These are phyloP conservation scores for Aureobasidium sp. DNA, from an alignment of 2,329 filamentous ascomycete species.

Conservation along the genomic window DNA sequence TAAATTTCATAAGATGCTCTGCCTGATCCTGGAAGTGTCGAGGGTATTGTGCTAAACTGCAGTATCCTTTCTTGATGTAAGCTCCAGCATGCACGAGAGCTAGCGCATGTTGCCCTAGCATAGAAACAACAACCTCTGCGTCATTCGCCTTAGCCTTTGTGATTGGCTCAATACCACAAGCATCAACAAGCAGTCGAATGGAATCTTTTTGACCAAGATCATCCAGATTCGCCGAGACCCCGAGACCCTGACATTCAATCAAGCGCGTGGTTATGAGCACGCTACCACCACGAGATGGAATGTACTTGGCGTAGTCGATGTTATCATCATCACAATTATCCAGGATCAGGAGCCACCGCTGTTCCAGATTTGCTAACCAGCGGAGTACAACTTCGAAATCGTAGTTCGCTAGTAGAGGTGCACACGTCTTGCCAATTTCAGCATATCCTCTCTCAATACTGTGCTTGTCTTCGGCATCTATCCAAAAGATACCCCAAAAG, in stretches of 20 bases:
- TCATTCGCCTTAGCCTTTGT: neutral
- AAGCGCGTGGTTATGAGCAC: slow-evolving; percentile 23
- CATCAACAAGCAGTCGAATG: neutral
- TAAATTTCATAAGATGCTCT: slow-evolving; percentile 25
- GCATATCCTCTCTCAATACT: slow-evolving; percentile 24
- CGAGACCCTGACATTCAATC: slow-evolving; percentile 18
- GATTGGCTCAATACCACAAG: neutral
- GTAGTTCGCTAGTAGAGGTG: neutral
- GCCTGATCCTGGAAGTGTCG: slow-evolving; percentile 22
- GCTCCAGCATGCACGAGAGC: slow-evolving; percentile 27
- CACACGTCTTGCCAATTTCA: slow-evolving; percentile 19
- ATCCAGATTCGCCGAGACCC: slow-evolving; percentile 19
- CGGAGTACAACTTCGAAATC: slow-evolving; percentile 19
- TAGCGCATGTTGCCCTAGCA: slow-evolving; percentile 22
- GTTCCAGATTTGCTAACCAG: slow-evolving; percentile 18
- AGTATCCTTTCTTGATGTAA: slow-evolving; percentile 25
- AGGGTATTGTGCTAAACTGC: slow-evolving; percentile 24
- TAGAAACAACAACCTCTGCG: neutral
- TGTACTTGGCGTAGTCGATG: slow-evolving; percentile 18
- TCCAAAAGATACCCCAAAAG: slow-evolving; percentile 30
- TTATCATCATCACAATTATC: slow-evolving; percentile 25
- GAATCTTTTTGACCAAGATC: slow-evolving; percentile 10
- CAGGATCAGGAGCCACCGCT: slow-evolving; percentile 23
- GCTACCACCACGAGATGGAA: slow-evolving; percentile 20
- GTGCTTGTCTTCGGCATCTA: slow-evolving; percentile 24